A percentile compares a stretch with the other conserved stretches of the same genome.
Evolutionary conservation across 1,284 basidiomycete species (phyloP).

Genomic region (Lignosus rhinocerotis): DNA sequence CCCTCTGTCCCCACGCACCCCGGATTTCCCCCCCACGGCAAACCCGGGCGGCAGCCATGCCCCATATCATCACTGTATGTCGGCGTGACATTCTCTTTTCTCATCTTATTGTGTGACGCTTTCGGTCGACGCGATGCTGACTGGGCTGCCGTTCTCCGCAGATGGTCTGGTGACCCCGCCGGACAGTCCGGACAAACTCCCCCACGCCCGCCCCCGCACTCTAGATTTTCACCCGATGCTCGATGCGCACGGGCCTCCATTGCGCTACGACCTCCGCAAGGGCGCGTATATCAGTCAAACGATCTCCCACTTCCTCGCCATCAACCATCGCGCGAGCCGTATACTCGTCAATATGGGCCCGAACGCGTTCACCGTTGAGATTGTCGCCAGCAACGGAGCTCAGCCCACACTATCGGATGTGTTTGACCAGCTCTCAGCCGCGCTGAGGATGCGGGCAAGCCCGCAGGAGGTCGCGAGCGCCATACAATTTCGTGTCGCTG

Average conservation of each 20-base stretch:
- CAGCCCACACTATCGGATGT: slow-evolving; percentile 20
- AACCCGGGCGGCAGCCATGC: slow-evolving; percentile 4
- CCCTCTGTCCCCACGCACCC: slow-evolving; percentile 10
- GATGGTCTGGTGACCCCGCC: slow-evolving; percentile 33
- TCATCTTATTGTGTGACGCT: slow-evolving; percentile 20
- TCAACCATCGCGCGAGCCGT: slow-evolving; percentile 15
- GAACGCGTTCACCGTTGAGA: slow-evolving; percentile 2
- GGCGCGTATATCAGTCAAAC: slow-evolving; percentile 11
- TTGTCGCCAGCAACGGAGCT: slow-evolving; percentile 1
- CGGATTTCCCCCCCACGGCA: slow-evolving; percentile 7
- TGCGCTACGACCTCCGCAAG: slow-evolving; percentile 16
- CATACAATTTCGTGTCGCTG: neutral
- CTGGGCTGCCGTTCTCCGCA: slow-evolving; percentile 3
- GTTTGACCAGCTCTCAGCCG: slow-evolving; percentile 3
- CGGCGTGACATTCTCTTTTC: slow-evolving; percentile 6
- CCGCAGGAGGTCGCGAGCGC: slow-evolving; percentile 2
- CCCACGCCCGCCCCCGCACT: slow-evolving; percentile 1
- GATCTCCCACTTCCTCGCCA: neutral
- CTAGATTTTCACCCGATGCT: slow-evolving; percentile 21
- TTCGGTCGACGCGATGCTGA: slow-evolving; percentile 13
- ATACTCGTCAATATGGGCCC: slow-evolving; percentile 12
- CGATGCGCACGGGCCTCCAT: slow-evolving; percentile 5
- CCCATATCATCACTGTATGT: slow-evolving; percentile 17
- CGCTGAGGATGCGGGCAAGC: slow-evolving; percentile 1
- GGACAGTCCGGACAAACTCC: slow-evolving; percentile 22